Evolutionary conservation across 306 rosid genomes (phyloP).

Genomic region (Ormosia semicastrata): DNA sequence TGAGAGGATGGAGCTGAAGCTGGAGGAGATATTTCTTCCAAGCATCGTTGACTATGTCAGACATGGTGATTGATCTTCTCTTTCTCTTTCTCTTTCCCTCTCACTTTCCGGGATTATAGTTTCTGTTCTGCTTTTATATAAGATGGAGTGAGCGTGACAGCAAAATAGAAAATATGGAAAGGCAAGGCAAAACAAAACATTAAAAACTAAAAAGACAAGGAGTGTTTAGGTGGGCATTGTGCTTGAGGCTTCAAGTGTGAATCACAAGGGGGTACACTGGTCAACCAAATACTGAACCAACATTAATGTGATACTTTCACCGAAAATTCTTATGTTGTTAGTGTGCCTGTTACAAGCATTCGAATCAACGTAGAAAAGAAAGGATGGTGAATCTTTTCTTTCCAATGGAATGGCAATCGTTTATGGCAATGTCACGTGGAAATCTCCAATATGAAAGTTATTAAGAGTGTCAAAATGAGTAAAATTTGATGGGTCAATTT

Average conservation of each 20-base stretch:
- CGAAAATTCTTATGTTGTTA: too few species aligned
- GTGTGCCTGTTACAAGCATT: too few species aligned
- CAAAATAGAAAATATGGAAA: background rate
- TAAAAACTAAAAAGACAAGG: background rate
- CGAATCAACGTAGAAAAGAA: too few species aligned
- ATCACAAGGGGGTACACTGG: background rate
- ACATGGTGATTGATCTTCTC: constrained; percentile 53
- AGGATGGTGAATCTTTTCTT: too few species aligned
- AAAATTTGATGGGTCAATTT: too few species aligned
- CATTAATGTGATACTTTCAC: too few species aligned
- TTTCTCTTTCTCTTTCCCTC: background rate
- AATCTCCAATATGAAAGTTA: too few species aligned
- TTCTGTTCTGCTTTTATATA: background rate
- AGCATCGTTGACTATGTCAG: constrained; percentile 59
- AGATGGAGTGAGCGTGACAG: constrained; percentile 13
- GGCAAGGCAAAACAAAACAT: background rate
- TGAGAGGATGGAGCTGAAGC: constrained; percentile 81
- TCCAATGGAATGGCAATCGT: too few species aligned
- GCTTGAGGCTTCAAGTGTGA: background rate
- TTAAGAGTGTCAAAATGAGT: too few species aligned
- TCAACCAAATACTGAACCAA: too few species aligned
- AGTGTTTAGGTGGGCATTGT: background rate
- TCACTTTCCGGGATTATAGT: background rate
- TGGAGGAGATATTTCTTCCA: constrained; percentile 67
- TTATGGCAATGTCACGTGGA: too few species aligned